Conservation (phyloP, 345 rosid species). For the Eucalyptus victrix region DNA sequence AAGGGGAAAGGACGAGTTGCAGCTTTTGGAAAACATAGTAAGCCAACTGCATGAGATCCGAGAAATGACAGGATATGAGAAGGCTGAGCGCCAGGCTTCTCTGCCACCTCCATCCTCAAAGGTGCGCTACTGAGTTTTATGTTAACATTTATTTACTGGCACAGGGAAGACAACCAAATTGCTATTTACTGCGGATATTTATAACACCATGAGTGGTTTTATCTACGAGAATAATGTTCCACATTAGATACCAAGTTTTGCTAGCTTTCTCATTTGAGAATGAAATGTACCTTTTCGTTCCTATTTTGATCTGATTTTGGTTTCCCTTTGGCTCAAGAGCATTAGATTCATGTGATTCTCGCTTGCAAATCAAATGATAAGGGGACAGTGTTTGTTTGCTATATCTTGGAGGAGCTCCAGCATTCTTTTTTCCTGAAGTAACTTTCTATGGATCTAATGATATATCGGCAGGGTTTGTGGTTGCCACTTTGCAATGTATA, state of each 20-base stretch:
- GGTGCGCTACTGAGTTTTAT: constrained; percentile 12
- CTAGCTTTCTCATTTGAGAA: not conserved
- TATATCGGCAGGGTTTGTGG: not conserved
- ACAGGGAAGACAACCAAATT: not conserved
- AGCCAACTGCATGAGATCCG: constrained; percentile 34
- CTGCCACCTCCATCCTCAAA: constrained; percentile 39
- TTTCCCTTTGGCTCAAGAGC: not conserved
- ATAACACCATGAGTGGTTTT: not conserved
- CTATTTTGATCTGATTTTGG: not conserved
- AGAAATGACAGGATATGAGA: constrained; percentile 19
- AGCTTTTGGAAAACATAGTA: constrained; percentile 35
- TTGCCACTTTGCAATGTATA: not conserved
- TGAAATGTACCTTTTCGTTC: not conserved
- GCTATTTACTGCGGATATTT: not conserved
- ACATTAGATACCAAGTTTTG: not conserved
- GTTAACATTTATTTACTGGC: not conserved
- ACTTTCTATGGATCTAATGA: not conserved
- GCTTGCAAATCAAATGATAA: not conserved
- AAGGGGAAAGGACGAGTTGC: constrained; percentile 17
- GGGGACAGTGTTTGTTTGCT: not conserved
- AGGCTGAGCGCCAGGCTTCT: constrained; percentile 27
- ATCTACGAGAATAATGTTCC: not conserved
- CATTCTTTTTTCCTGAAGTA: not conserved
- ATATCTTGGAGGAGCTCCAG: not conserved
- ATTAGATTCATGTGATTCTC: not conserved